phyloP scores from a whole-genome alignment of 2,329 filamentous ascomycete genomes.

The Pseudogymnoascus sp. region DNA sequence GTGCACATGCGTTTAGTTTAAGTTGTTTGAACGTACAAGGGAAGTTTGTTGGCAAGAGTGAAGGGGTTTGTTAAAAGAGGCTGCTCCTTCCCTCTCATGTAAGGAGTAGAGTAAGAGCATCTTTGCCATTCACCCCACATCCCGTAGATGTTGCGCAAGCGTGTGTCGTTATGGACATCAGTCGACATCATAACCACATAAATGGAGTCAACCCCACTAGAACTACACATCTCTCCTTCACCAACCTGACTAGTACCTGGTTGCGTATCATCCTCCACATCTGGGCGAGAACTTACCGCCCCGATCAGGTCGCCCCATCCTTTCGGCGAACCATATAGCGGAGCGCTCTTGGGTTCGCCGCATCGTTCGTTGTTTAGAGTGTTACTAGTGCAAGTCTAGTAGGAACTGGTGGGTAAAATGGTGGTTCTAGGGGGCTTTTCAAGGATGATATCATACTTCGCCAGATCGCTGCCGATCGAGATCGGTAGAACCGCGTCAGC shows the following conservation, averaged over 20 bases:
- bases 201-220: constrained; percentile 1
- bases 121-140: constrained; percentile 8
- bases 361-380: constrained; percentile 7
- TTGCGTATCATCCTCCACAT: not conserved
- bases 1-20: not conserved
- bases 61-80: not conserved
- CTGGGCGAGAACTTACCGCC: not conserved
- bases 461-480: constrained; percentile 3
- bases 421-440: not conserved
- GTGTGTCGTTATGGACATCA: constrained; percentile 6
- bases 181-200: constrained; percentile 5
- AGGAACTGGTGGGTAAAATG: not conserved
- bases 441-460: not conserved
- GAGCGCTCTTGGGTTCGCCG: not conserved
- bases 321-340: not conserved
- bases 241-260: constrained; percentile 11
- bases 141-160: constrained; percentile 3
- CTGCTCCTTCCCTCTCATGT: not conserved
- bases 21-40: not conserved
- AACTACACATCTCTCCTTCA: not conserved
- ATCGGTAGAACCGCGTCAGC: constrained; percentile 3
- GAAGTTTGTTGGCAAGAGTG: not conserved
- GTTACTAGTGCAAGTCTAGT: not conserved
- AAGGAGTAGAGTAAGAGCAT: not conserved
- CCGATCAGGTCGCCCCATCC: not conserved